Evolutionary conservation across 2,329 filamentous ascomycete species (phyloP).

Genomic region (Dactylellina sp.): DNA sequence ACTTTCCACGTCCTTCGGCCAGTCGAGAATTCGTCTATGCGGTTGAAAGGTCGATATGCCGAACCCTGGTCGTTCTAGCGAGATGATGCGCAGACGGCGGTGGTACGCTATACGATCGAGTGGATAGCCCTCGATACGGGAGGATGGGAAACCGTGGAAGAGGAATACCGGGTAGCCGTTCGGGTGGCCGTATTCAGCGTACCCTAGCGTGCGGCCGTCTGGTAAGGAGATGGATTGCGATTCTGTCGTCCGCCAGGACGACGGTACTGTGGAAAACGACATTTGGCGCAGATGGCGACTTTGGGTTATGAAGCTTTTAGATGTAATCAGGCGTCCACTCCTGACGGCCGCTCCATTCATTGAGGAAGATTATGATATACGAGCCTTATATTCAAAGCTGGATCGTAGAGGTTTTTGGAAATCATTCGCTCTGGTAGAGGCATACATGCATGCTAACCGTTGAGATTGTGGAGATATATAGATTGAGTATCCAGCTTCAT

Average conservation of each 20-base stretch:
- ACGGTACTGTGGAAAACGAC: constrained; percentile 1
- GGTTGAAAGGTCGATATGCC: constrained; percentile 64
- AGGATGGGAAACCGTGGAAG: constrained; percentile 66
- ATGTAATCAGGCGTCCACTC: neutral
- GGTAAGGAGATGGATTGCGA: constrained; percentile 62
- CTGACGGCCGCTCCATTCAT: neutral
- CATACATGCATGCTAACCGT: too few relatives aligned
- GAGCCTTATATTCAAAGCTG: too few relatives aligned
- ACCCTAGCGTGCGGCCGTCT: constrained; percentile 65
- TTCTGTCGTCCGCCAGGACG: constrained; percentile 15
- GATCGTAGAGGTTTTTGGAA: too few relatives aligned
- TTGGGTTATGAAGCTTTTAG: too few relatives aligned
- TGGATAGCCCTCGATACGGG: constrained; percentile 63
- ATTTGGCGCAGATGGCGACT: neutral
- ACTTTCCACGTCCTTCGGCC: constrained; percentile 42
- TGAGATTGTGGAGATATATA: too few relatives aligned
- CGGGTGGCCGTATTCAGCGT: constrained; percentile 64
- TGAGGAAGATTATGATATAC: neutral
- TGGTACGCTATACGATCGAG: constrained; percentile 60
- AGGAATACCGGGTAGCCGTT: constrained; percentile 61
- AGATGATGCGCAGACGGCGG: constrained; percentile 62
- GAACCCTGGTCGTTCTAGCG: constrained; percentile 65
- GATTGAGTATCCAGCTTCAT: too few relatives aligned
- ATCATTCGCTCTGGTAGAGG: too few relatives aligned
- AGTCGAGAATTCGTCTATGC: constrained; percentile 27